A percentile compares a stretch with the other conserved stretches of the same genome.
Evolutionary conservation across 1,139 yeast species (phyloP).

Genomic region (Yamadazyma atlantica): DNA sequence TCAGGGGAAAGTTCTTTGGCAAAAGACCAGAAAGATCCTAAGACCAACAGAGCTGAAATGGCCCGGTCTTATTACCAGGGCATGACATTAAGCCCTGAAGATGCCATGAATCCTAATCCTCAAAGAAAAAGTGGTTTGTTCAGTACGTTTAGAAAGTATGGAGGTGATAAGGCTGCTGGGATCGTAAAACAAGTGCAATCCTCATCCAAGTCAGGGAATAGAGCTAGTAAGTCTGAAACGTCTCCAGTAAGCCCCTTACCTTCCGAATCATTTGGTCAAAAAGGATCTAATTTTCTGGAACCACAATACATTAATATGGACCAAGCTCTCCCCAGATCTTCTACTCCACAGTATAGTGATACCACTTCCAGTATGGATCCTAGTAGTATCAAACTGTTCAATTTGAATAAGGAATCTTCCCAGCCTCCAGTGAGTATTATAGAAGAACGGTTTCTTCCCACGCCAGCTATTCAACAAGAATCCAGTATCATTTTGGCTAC

Average conservation of each 20-base stretch:
- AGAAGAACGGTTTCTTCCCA: slow-evolving; percentile 34
- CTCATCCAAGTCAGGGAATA: slow-evolving; percentile 9
- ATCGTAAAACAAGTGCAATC: slow-evolving; percentile 19
- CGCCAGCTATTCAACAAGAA: slow-evolving; percentile 11
- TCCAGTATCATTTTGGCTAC: slow-evolving; percentile 49
- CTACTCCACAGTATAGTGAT: slow-evolving; percentile 10
- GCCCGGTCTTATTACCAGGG: slow-evolving; percentile 16
- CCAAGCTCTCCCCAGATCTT: slow-evolving; percentile 8
- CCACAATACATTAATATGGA: slow-evolving; percentile 17
- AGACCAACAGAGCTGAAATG: slow-evolving; percentile 8
- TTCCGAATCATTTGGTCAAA: slow-evolving; percentile 9
- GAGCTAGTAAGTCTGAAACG: slow-evolving; percentile 12
- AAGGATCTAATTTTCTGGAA: slow-evolving; percentile 7
- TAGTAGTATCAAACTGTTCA: slow-evolving; percentile 10
- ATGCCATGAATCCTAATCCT: slow-evolving; percentile 4
- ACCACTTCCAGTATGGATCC: slow-evolving; percentile 8
- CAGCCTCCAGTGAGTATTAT: slow-evolving; percentile 7
- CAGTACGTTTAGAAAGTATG: slow-evolving; percentile 42
- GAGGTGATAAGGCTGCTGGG: slow-evolving; percentile 43
- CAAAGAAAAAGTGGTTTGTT: slow-evolving; percentile 38
- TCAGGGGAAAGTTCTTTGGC: slow-evolving; percentile 13
- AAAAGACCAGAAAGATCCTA: slow-evolving; percentile 3
- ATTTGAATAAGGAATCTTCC: slow-evolving; percentile 6
- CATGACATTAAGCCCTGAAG: slow-evolving; percentile 18
- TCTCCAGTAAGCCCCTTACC: slow-evolving; percentile 22